A percentile compares a stretch with the other conserved stretches of the same genome.
Evolutionary conservation across 192 early-diverging fungal genomes (phyloP).

Genomic region (Umbelopsis sp.): DNA sequence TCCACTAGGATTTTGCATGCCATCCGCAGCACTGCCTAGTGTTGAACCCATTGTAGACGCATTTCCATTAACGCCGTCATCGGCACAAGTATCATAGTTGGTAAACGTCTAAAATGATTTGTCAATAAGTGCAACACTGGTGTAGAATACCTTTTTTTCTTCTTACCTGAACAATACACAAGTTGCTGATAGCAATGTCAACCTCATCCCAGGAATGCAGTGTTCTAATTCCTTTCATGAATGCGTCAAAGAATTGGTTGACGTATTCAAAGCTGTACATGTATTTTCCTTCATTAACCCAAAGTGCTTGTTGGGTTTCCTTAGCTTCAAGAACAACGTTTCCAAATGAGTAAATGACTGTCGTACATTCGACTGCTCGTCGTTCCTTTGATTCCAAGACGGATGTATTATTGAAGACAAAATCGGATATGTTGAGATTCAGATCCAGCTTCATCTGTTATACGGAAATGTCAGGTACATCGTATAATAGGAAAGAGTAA

Average conservation of each 20-base stretch:
- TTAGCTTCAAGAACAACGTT: slow-evolving; percentile 45
- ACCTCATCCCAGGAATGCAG: slow-evolving; percentile 48
- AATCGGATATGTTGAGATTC: slow-evolving; percentile 38
- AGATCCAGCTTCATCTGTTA: slow-evolving; percentile 47
- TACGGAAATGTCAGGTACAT: slow-evolving; percentile 4
- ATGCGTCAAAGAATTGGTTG: slow-evolving; percentile 57
- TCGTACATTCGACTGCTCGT: slow-evolving; percentile 44
- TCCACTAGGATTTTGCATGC: neutral
- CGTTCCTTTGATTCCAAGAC: slow-evolving; percentile 44
- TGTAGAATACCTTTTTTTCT: neutral
- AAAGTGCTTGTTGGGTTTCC: slow-evolving; percentile 46
- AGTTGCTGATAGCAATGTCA: slow-evolving; percentile 49
- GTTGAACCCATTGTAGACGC: neutral
- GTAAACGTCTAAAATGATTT: slow-evolving; percentile 28
- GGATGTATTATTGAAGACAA: slow-evolving; percentile 48
- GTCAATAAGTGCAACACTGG: neutral
- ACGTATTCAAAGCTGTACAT: slow-evolving; percentile 51
- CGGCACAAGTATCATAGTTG: slow-evolving; percentile 28
- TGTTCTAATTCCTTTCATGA: slow-evolving; percentile 47
- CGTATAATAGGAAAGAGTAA: neutral
- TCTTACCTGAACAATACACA: slow-evolving; percentile 50
- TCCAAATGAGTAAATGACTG: slow-evolving; percentile 53
- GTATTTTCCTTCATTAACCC: slow-evolving; percentile 37
- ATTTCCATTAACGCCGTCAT: neutral
- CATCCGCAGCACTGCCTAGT: neutral